Evolutionary conservation across 169 alveolate genomes (phyloP).

Genomic region (Amoebophrya sp.): DNA sequence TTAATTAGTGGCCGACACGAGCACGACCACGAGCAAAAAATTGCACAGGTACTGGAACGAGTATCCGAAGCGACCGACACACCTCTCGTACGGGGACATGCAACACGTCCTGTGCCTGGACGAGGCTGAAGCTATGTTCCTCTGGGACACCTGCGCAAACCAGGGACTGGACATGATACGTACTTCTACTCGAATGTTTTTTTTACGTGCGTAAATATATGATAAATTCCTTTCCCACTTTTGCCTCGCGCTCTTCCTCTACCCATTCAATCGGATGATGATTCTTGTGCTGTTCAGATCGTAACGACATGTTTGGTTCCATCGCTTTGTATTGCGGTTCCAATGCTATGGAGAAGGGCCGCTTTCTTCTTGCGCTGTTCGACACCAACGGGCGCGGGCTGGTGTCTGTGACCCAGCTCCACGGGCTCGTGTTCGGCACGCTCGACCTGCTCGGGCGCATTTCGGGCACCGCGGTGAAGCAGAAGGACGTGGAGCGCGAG

Average conservation of each 20-base stretch:
- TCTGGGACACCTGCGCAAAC: not conserved
- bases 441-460: not conserved
- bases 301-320: not conserved
- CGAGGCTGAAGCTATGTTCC: not conserved
- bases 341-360: not conserved
- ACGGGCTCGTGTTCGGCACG: not conserved
- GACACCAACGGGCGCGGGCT: not conserved
- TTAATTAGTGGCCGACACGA: not conserved
- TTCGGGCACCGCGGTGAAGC: not conserved
- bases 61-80: not conserved
- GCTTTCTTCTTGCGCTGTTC: not conserved
- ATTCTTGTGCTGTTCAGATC: not conserved
- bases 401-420: not conserved
- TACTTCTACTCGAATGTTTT: no score
- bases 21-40: not conserved
- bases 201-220: no score
- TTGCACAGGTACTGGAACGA: not conserved
- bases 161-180: not conserved
- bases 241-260: no score
- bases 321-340: not conserved
- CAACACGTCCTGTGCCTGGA: not conserved
- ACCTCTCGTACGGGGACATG: not conserved
- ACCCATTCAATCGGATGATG: no score
- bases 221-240: no score
- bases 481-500: not conserved